These are phyloP conservation scores for Kwoniella botswanensis DNA, from an alignment of 768 basidiomycete species.

Conservation along the genomic window DNA sequence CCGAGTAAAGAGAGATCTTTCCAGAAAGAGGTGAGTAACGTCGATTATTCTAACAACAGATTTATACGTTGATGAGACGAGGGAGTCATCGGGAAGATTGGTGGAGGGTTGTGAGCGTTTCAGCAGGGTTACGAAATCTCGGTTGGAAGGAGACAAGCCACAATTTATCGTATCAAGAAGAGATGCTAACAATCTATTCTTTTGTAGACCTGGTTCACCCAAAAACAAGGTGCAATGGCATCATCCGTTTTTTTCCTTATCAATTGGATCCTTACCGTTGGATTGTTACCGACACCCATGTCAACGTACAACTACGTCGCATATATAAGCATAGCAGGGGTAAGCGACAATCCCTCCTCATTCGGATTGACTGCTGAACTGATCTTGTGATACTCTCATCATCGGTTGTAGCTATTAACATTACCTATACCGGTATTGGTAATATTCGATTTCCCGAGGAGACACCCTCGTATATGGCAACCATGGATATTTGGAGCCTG, in stretches of 20 bases:
- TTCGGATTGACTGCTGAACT: background rate
- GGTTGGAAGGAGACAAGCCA: too few relatives aligned
- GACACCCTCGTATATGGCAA: conserved; percentile 46
- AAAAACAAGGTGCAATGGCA: conserved; percentile 43
- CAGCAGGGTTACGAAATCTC: background rate
- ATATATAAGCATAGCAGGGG: conserved; percentile 46
- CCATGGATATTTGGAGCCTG: conserved; percentile 47
- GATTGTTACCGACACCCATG: conserved; percentile 36
- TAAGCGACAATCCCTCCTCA: conserved; percentile 24
- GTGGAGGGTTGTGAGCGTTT: background rate
- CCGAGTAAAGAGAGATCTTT: conserved; percentile 52
- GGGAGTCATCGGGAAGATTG: background rate
- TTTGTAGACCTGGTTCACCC: conserved; percentile 48
- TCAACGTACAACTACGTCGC: conserved; percentile 31
- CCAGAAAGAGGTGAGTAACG: conserved; percentile 53
- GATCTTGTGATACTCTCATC: background rate
- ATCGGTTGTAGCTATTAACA: conserved; percentile 40
- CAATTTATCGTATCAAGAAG: too few relatives aligned
- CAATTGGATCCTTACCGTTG: conserved; percentile 48
- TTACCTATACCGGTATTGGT: conserved; percentile 48
- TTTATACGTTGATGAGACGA: background rate
- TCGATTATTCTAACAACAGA: background rate
- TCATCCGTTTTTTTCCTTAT: conserved; percentile 48
- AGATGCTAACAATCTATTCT: background rate
- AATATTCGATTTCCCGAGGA: conserved; percentile 48